Percentiles rank a stretch among this genome's conserved stretches.
Conservation (phyloP, 305 asterid genomes). For the Coffea humblotiana region DNA sequence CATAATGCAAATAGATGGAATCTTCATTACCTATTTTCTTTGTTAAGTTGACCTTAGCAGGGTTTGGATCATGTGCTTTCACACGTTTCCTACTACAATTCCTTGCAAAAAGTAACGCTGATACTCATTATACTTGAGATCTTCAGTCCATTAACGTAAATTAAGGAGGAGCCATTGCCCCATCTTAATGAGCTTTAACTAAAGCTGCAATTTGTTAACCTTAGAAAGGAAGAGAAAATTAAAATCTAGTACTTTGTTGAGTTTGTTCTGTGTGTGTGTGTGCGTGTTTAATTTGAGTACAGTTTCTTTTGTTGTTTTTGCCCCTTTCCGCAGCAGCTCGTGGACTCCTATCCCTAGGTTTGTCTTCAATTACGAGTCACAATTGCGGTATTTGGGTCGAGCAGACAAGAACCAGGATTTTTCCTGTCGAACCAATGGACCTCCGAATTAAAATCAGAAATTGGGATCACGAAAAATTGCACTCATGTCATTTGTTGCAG, state of each 20-base stretch:
- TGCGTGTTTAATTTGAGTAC: too few relatives aligned
- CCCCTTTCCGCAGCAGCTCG: too few relatives aligned
- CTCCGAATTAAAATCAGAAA: neutral
- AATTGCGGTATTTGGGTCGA: too few relatives aligned
- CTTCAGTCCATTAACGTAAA: constrained; percentile 1
- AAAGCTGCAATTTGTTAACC: neutral
- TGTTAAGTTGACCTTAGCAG: neutral
- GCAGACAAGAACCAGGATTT: neutral
- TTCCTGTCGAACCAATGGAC: neutral
- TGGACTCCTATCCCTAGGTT: neutral
- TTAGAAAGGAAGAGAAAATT: neutral
- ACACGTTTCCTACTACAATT: too few relatives aligned
- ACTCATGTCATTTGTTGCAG: neutral
- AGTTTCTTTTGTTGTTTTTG: neutral
- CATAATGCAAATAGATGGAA: too few relatives aligned
- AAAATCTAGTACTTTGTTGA: too few relatives aligned
- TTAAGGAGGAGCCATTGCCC: constrained; percentile 10
- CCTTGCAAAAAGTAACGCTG: too few relatives aligned
- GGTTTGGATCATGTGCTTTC: constrained; percentile 13
- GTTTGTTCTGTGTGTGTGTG: too few relatives aligned
- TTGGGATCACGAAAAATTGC: neutral
- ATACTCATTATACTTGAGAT: neutral
- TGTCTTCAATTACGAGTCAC: too few relatives aligned
- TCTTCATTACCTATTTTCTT: too few relatives aligned
- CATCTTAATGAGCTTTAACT: neutral